Conservation (phyloP, 208 protist species). For the Wallacemonas sp. region DNA sequence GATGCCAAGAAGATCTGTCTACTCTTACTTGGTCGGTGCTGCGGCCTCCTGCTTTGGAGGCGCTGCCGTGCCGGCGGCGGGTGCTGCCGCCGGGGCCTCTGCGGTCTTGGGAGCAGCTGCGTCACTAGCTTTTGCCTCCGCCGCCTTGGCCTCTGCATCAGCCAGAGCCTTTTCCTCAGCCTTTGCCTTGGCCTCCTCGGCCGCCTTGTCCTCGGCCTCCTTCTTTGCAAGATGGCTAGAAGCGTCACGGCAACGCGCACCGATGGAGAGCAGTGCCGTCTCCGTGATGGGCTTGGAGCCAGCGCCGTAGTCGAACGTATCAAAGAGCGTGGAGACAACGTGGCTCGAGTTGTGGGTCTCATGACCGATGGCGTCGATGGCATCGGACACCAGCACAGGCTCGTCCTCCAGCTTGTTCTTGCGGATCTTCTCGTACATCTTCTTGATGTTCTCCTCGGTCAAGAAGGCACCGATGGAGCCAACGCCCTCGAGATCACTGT, state of each 20-base stretch:
- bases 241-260: slow-evolving; percentile 78
- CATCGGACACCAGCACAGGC: slow-evolving; percentile 77
- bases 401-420: slow-evolving; percentile 80
- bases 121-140: not conserved
- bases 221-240: slow-evolving; percentile 22
- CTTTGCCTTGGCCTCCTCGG: slow-evolving; percentile 13
- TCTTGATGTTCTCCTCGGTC: slow-evolving; percentile 78
- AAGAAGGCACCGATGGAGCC: slow-evolving; percentile 74
- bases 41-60: slow-evolving; percentile 4
- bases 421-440: slow-evolving; percentile 76
- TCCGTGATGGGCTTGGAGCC: slow-evolving; percentile 85
- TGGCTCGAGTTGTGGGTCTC: slow-evolving; percentile 88
- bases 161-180: slow-evolving; percentile 4
- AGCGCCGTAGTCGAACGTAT: slow-evolving; percentile 85
- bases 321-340: slow-evolving; percentile 87
- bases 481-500: slow-evolving; percentile 70
- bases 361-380: slow-evolving; percentile 81
- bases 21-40: slow-evolving; percentile 17
- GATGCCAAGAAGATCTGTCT: too few species aligned
- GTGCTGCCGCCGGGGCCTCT: not conserved
- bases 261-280: slow-evolving; percentile 71
- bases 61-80: not conserved
- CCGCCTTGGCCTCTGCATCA: slow-evolving; percentile 20
- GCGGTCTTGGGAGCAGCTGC: not conserved
- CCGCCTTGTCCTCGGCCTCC: slow-evolving; percentile 22